phyloP scores from a whole-genome alignment of 2,329 filamentous ascomycete genomes.

The Apiospora aurea region DNA sequence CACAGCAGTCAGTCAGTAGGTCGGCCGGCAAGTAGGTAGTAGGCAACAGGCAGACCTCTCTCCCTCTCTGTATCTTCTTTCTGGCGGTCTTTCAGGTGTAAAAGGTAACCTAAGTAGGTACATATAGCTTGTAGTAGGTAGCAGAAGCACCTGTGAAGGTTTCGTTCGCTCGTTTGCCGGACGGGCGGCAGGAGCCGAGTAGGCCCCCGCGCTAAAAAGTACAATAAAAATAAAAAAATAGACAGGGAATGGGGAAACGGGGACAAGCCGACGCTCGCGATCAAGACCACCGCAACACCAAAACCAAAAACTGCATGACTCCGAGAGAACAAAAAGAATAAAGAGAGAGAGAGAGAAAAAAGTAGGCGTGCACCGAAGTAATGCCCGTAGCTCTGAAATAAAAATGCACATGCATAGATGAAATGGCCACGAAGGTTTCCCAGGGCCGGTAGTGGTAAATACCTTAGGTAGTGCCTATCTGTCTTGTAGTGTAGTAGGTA shows the following conservation, averaged over 20 bases:
- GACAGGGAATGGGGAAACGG: conserved; percentile 8
- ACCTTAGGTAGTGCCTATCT: conserved; percentile 4
- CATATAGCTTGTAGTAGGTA: conserved; percentile 5
- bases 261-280: background rate
- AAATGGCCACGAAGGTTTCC: background rate
- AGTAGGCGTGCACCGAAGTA: background rate
- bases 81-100: background rate
- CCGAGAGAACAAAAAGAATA: background rate
- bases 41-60: background rate
- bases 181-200: conserved; percentile 15
- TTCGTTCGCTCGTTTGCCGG: conserved; percentile 16
- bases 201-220: conserved; percentile 17
- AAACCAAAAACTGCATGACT: background rate
- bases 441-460: background rate
- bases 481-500: background rate
- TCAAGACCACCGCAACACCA: conserved; percentile 4
- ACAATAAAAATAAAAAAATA: background rate
- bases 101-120: background rate
- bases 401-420: background rate
- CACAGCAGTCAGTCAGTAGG: background rate
- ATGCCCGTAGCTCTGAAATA: background rate
- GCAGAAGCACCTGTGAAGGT: conserved; percentile 13
- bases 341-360: background rate
- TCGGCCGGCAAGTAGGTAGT: background rate
- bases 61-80: background rate